Percentiles rank a stretch among this genome's conserved stretches.
Conservation (phyloP, 2,329 filamentous ascomycete species). For the Pyricularia pennisetigena region DNA sequence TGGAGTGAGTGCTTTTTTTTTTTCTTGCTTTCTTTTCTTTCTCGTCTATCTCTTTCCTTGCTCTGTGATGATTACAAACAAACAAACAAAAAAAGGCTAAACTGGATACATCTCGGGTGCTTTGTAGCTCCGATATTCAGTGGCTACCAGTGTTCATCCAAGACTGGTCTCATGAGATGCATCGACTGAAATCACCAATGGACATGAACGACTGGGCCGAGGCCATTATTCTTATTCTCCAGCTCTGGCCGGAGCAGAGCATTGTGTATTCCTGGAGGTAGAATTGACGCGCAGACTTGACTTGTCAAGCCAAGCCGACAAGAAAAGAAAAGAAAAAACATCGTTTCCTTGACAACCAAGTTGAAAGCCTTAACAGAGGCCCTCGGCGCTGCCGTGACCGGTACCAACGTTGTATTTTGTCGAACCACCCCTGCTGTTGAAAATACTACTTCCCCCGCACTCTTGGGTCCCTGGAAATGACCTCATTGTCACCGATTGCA, state of each 20-base stretch:
- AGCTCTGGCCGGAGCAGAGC: neutral
- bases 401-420: neutral
- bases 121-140: neutral
- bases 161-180: neutral
- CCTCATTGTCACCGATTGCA: neutral
- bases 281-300: neutral
- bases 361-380: no score
- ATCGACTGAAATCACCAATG: neutral
- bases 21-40: neutral
- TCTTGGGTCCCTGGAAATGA: neutral
- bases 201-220: neutral
- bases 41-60: neutral
- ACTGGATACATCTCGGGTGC: neutral
- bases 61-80: neutral
- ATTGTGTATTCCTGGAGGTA: neutral
- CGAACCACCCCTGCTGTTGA: neutral
- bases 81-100: no score
- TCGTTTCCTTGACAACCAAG: neutral
- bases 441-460: neutral
- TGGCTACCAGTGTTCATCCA: neutral
- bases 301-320: no score
- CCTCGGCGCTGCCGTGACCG: neutral
- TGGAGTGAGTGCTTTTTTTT: neutral
- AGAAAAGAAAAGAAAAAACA: neutral
- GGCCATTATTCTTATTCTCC: neutral